A percentile compares a stretch with the other conserved stretches of the same genome.
phyloP scores from a whole-genome alignment of 1,139 yeast species.

The Magnusiomyces starmeri region DNA sequence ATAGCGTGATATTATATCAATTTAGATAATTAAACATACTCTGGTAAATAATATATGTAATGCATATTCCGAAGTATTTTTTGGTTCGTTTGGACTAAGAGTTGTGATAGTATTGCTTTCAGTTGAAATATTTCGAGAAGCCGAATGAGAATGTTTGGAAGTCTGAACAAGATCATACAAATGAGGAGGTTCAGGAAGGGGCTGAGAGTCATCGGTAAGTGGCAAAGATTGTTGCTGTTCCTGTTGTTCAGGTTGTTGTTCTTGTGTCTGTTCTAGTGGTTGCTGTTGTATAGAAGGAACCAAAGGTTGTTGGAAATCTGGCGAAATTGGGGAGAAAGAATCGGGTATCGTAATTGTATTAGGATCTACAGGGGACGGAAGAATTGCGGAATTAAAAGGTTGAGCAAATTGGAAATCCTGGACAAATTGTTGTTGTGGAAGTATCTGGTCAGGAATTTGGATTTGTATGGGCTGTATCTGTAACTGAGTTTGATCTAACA shows the following conservation, averaged over 20 bases:
- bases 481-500: constrained; percentile 6
- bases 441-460: not conserved
- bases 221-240: not conserved
- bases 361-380: not conserved
- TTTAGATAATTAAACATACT: too few species aligned
- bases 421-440: not conserved
- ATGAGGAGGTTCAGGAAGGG: not conserved
- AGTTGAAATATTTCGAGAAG: not conserved
- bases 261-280: not conserved
- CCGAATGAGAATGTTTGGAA: not conserved
- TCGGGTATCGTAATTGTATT: constrained; percentile 3
- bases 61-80: constrained; percentile 88
- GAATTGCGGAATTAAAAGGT: not conserved
- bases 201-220: too few species aligned
- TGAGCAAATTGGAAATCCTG: not conserved
- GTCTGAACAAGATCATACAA: constrained; percentile 3
- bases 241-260: not conserved
- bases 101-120: not conserved
- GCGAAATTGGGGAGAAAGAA: not conserved
- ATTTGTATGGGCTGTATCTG: not conserved
- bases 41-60: constrained; percentile 90
- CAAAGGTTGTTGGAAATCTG: not conserved
- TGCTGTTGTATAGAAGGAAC: not conserved
- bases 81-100: constrained; percentile 30
- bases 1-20: too few species aligned